A percentile compares a stretch with the other conserved stretches of the same genome.
phyloP scores from a whole-genome alignment of 2,329 filamentous ascomycete genomes.

The Blumeriella jaapii region DNA sequence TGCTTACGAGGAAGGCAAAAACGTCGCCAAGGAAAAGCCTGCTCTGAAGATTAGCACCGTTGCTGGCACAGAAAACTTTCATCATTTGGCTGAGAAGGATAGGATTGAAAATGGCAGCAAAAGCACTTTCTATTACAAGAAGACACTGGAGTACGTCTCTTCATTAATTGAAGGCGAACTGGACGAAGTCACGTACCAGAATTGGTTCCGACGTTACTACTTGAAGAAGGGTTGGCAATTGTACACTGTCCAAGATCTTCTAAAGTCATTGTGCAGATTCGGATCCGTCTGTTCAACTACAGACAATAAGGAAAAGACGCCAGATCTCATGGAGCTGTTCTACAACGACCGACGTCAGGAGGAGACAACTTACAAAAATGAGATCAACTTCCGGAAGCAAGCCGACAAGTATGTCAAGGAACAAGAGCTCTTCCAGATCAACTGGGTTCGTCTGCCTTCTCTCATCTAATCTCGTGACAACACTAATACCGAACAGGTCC shows the following conservation, averaged over 20 bases:
- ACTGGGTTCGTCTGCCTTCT: conserved; percentile 50
- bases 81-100: conserved; percentile 80
- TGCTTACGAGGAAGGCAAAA: conserved; percentile 62
- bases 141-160: conserved; percentile 76
- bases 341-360: conserved; percentile 69
- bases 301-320: conserved; percentile 86
- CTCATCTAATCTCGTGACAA: not conserved
- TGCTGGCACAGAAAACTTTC: too few relatives aligned
- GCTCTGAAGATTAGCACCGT: conserved; percentile 72
- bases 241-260: conserved; percentile 84
- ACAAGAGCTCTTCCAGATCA: conserved; percentile 79
- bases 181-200: conserved; percentile 76
- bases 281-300: conserved; percentile 73
- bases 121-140: conserved; percentile 64
- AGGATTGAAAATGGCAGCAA: conserved; percentile 39
- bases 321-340: conserved; percentile 81
- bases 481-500: conserved; percentile 37
- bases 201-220: conserved; percentile 85
- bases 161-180: conserved; percentile 74
- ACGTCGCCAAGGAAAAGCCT: conserved; percentile 64
- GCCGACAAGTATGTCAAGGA: conserved; percentile 91
- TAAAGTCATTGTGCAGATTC: conserved; percentile 69
- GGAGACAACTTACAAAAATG: conserved; percentile 78
- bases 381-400: conserved; percentile 83
- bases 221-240: conserved; percentile 83